Percentiles rank a stretch among this genome's conserved stretches.
Evolutionary conservation across 345 rosid species (phyloP).

Genomic region (Boechera retrofracta): DNA sequence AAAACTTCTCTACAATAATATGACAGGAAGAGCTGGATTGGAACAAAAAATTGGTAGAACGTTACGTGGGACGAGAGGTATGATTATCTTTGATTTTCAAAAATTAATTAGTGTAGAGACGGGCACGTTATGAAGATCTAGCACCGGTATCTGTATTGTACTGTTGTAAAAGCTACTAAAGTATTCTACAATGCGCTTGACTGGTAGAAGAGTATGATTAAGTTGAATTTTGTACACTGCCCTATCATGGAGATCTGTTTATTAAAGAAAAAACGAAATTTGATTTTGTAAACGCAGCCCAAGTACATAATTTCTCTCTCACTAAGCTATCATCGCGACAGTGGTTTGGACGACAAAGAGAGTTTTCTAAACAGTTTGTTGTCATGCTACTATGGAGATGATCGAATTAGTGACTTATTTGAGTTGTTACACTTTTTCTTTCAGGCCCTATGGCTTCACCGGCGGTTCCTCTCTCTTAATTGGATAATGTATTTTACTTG

Average conservation of each 20-base stretch:
- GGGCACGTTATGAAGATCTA: conserved; percentile 1
- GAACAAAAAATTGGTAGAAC: conserved; percentile 69
- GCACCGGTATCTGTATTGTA: background rate
- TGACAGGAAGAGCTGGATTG: conserved; percentile 88
- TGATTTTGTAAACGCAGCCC: background rate
- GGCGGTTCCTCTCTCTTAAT: conserved; percentile 70
- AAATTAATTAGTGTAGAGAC: background rate
- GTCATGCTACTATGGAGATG: background rate
- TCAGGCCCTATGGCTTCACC: conserved; percentile 89
- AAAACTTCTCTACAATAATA: conserved; percentile 18
- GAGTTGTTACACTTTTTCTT: conserved; percentile 16
- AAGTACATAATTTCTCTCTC: background rate
- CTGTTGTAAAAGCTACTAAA: background rate
- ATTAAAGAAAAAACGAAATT: background rate
- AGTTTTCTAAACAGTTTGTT: conserved; percentile 5
- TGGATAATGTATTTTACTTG: conserved; percentile 56
- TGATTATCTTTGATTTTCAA: background rate
- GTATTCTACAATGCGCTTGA: background rate
- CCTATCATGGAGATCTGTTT: background rate
- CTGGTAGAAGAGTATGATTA: background rate
- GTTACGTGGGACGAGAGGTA: conserved; percentile 86
- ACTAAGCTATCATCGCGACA: background rate
- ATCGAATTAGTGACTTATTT: background rate
- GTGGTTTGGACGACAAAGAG: background rate
- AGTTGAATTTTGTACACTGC: background rate